A percentile compares a stretch with the other conserved stretches of the same genome.
phyloP scores from a whole-genome alignment of 208 protist genomes.

The Trypanosoma scelopori region DNA sequence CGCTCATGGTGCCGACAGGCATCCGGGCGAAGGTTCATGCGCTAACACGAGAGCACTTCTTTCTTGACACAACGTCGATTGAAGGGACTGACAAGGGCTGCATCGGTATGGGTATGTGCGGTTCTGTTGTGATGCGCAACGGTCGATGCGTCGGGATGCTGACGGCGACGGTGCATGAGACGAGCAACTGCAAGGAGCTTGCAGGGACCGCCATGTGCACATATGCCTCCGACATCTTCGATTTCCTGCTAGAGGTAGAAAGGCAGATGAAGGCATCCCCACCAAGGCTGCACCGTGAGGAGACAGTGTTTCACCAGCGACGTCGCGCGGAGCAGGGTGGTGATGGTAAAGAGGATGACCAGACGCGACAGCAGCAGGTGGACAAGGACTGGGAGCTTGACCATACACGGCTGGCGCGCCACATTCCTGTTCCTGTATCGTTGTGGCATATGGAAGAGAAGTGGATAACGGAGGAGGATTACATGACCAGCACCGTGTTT shows the following conservation, averaged over 20 bases:
- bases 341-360: slow-evolving; percentile 13
- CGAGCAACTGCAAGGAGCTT: slow-evolving; percentile 73
- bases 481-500: slow-evolving; percentile 79
- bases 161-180: slow-evolving; percentile 86
- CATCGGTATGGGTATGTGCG: slow-evolving; percentile 91
- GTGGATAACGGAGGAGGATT: slow-evolving; percentile 89
- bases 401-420: slow-evolving; percentile 72
- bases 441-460: slow-evolving; percentile 92
- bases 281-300: slow-evolving; percentile 49
- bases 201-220: slow-evolving; percentile 90
- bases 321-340: slow-evolving; percentile 49
- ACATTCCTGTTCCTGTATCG: slow-evolving; percentile 81
- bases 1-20: slow-evolving; percentile 89
- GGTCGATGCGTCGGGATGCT: slow-evolving; percentile 92
- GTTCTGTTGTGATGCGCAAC: slow-evolving; percentile 85
- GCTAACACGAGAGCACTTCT: slow-evolving; percentile 87
- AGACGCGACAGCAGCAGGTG: slow-evolving; percentile 9
- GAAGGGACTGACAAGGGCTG: slow-evolving; percentile 65
- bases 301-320: slow-evolving; percentile 69
- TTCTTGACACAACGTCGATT: slow-evolving; percentile 76
- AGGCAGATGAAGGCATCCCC: slow-evolving; percentile 82
- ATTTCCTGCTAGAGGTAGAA: slow-evolving; percentile 90
- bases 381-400: slow-evolving; percentile 76
- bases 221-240: slow-evolving; percentile 82
- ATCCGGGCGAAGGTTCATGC: slow-evolving; percentile 75